Conservation (phyloP, 306 rosid species). For the Urtica urens region DNA sequence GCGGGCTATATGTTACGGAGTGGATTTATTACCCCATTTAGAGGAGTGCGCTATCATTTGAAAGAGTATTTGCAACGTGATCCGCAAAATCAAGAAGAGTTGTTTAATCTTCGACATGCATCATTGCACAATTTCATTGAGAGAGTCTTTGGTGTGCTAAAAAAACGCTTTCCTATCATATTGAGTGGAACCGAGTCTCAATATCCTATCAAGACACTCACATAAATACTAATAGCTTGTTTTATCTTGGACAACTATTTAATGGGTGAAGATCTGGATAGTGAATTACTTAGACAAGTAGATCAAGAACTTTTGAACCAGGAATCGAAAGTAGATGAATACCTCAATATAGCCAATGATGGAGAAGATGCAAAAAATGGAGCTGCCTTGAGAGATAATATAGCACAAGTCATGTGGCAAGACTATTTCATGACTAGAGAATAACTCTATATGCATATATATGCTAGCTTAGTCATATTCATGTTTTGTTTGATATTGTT, state of each 20-base stretch:
- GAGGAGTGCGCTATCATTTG: background rate
- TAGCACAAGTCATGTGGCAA: background rate
- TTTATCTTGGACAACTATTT: background rate
- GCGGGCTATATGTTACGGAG: background rate
- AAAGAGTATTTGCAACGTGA: background rate
- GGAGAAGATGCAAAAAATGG: background rate
- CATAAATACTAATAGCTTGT: background rate
- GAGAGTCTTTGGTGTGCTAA: background rate
- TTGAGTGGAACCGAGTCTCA: background rate
- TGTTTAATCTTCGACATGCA: background rate
- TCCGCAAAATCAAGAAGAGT: background rate
- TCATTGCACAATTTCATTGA: background rate
- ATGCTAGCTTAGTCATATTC: background rate
- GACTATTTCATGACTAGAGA: background rate
- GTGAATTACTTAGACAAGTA: too few relatives aligned
- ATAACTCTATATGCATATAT: background rate
- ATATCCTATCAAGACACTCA: too few relatives aligned
- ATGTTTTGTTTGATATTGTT: too few relatives aligned
- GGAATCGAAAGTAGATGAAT: too few relatives aligned
- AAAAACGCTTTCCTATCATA: background rate
- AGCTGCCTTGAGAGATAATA: background rate
- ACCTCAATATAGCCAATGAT: background rate
- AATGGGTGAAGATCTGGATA: slow-evolving; percentile 1
- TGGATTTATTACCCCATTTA: background rate
- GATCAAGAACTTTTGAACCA: too few relatives aligned